These are phyloP conservation scores for Rachicladosporium sp. DNA, from an alignment of 2,329 filamentous ascomycete genomes.

Conservation along the genomic window DNA sequence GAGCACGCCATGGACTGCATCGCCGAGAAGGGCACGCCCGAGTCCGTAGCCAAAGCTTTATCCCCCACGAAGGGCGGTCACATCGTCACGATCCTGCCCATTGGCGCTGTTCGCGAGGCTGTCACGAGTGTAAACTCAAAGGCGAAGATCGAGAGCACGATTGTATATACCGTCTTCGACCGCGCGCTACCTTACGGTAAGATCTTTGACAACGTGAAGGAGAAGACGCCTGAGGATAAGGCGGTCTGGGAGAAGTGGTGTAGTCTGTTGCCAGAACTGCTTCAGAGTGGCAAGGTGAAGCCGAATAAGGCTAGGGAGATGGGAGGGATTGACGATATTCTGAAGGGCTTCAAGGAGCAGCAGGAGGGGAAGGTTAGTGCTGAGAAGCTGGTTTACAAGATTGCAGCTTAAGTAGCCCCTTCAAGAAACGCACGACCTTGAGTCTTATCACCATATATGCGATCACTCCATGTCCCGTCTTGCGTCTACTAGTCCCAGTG, in stretches of 20 bases:
- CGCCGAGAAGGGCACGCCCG: conserved; percentile 35
- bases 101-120: conserved; percentile 48
- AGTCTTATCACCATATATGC: too few species aligned
- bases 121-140: conserved; percentile 31
- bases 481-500: too few species aligned
- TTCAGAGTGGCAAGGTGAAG: conserved; percentile 28
- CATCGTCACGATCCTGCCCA: conserved; percentile 48
- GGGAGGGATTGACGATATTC: conserved; percentile 30
- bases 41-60: conserved; percentile 33
- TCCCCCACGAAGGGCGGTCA: conserved; percentile 38
- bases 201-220: conserved; percentile 5
- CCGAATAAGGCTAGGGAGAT: conserved; percentile 33
- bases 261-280: conserved; percentile 41
- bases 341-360: conserved; percentile 32
- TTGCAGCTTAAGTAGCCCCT: conserved; percentile 16
- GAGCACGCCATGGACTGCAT: conserved; percentile 46
- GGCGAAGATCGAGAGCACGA: conserved; percentile 41
- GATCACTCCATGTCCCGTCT: too few species aligned
- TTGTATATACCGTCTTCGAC: conserved; percentile 11
- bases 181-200: conserved; percentile 3
- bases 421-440: too few species aligned
- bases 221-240: conserved; percentile 31
- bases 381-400: conserved; percentile 31
- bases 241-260: conserved; percentile 42
- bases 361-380: conserved; percentile 33